Evolutionary conservation across 306 rosid genomes (phyloP), one percentile per base, ranked within the genome.

Genomic region (Ziziphus jujuba): DNA sequence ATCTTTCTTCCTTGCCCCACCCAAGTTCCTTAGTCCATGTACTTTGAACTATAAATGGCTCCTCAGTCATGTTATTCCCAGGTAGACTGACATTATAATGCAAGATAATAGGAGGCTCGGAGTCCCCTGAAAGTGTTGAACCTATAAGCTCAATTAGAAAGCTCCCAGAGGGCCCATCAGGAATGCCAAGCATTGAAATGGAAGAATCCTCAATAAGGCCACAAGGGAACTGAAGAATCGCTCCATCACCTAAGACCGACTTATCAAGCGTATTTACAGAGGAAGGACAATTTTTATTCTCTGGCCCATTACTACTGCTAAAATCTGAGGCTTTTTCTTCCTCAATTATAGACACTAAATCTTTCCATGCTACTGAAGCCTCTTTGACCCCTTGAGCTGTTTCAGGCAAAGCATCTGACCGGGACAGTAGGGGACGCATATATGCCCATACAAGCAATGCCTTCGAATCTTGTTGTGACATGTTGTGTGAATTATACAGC

Each of bases 141-240:
- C 91, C 96, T 14, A 78, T 40, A 61, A 92, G 93, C 36, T 78
- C 87, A 83, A 92, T 84, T 76, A 81, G 87, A 77, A 92, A 92
- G 81, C 88, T 88, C 72, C 79, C 47, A 35, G 69, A 45, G 56
- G 51, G 70, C 59, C 87, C 92, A 80, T 79, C 77, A 67, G 98
- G 98, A 69, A 89, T 79, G 28, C 87, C 98, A 81, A 89, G 91
- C 47, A 92, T 51, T 7, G 98, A 80, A 65, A 92, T 78, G 23
- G 97, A 92, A 55, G 98, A 92, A 76, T 86, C 98, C 17, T 84
- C 87, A 22, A 92, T 67, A 40, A 92, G 79, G 72, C 98, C 97
- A 63, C 98, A 92, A 19, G 98, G 97, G 59, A 92, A 72, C 66
- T 85, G 87, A 63, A 92, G 84, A 80, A 82, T 54, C 77, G 62